These are phyloP conservation scores for Amanita rimosa DNA, from an alignment of 768 basidiomycete genomes.

Conservation along the genomic window DNA sequence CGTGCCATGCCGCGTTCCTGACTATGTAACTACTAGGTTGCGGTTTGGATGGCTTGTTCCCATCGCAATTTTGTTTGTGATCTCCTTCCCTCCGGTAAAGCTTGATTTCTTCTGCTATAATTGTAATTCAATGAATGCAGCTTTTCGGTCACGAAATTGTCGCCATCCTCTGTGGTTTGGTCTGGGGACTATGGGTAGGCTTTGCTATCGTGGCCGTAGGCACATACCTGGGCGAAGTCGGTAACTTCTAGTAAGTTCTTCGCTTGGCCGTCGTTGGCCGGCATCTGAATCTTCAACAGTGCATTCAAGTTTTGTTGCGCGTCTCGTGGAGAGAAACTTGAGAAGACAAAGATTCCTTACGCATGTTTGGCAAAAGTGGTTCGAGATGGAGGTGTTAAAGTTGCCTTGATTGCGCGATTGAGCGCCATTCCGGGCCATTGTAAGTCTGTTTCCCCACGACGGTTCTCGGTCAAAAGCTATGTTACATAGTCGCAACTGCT, in stretches of 20 bases:
- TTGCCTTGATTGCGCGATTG: constrained; percentile 65
- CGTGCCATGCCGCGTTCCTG: background rate
- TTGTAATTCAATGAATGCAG: constrained; percentile 18
- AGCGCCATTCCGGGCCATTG: constrained; percentile 85
- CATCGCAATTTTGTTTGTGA: constrained; percentile 69
- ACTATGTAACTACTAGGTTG: constrained; percentile 21
- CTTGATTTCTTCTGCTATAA: background rate
- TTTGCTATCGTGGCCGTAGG: constrained; percentile 82
- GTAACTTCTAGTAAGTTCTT: constrained; percentile 71
- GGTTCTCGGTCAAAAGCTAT: constrained; percentile 1
- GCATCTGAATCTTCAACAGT: constrained; percentile 21
- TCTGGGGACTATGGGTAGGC: constrained; percentile 83
- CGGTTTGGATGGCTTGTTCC: constrained; percentile 65
- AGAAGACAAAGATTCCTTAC: constrained; percentile 45
- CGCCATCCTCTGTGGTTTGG: constrained; percentile 77
- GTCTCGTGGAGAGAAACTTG: constrained; percentile 65
- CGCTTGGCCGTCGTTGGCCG: background rate
- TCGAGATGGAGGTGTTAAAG: constrained; percentile 80
- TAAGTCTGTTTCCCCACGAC: constrained; percentile 22
- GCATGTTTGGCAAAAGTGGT: constrained; percentile 58
- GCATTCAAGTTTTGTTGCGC: constrained; percentile 78
- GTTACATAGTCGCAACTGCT: constrained; percentile 63
- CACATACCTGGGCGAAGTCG: constrained; percentile 78
- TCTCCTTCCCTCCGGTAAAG: constrained; percentile 76
- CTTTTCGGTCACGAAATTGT: constrained; percentile 92